phyloP scores from a whole-genome alignment of 305 asterid genomes.

The Plantago rigida region DNA sequence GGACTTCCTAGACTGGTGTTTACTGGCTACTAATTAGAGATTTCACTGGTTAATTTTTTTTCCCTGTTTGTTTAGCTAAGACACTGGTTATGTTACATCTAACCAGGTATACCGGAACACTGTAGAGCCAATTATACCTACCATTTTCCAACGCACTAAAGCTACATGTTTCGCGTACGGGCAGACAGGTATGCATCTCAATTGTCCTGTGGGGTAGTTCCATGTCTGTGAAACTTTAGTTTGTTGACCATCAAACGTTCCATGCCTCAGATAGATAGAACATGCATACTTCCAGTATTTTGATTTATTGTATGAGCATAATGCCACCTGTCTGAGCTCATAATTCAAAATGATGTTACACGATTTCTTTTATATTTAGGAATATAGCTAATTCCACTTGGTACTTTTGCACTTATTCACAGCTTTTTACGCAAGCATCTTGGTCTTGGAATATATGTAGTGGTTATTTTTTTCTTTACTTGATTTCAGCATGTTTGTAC shows the following conservation, averaged over 20 bases:
- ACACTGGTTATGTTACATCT: conserved; percentile 24
- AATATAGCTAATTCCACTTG: no score
- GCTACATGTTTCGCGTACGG: conserved; percentile 99
- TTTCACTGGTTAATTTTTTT: conserved; percentile 12
- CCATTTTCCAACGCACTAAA: conserved; percentile 85
- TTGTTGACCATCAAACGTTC: conserved; percentile 11
- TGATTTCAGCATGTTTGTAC: no score
- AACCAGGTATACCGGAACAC: conserved; percentile 81
- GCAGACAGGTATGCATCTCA: conserved; percentile 69
- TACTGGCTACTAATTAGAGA: neutral
- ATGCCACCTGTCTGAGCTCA: no score
- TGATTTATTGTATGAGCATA: no score
- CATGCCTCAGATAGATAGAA: neutral
- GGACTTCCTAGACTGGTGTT: no score
- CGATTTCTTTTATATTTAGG: no score
- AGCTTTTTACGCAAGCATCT: no score
- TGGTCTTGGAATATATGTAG: no score
- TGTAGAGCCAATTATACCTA: conserved; percentile 94
- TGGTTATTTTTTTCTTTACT: no score
- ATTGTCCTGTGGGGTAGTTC: conserved; percentile 11
- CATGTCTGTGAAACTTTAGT: neutral
- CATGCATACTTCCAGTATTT: no score
- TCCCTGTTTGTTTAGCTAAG: conserved; percentile 19
- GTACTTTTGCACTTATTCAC: no score
- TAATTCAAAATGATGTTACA: no score